These are phyloP conservation scores for Pythium phragmiticola DNA, from an alignment of 352 stramenopile genomes.

Conservation along the genomic window DNA sequence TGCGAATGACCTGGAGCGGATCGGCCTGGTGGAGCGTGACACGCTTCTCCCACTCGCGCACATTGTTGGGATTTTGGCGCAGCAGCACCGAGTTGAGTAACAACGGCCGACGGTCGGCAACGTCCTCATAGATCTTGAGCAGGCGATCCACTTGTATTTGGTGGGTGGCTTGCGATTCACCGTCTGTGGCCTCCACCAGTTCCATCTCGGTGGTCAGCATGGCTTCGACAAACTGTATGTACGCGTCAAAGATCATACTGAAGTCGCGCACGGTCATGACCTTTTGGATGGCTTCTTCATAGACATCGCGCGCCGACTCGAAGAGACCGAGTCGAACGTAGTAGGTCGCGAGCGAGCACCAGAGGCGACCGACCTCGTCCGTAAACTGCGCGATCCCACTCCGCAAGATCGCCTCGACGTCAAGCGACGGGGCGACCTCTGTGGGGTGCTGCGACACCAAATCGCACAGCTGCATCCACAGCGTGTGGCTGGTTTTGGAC, in stretches of 20 bases:
- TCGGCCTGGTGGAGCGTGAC: constrained; percentile 80
- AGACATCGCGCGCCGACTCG: constrained; percentile 95
- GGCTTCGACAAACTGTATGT: constrained; percentile 98
- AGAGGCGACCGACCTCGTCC: constrained; percentile 97
- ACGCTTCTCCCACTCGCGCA: constrained; percentile 97
- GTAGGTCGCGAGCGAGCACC: constrained; percentile 97
- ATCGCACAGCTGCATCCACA: constrained; percentile 98
- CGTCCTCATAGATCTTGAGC: constrained; percentile 88
- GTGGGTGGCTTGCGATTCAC: constrained; percentile 32
- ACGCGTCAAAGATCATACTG: constrained; percentile 98
- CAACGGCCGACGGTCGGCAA: constrained; percentile 94
- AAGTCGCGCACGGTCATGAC: constrained; percentile 95
- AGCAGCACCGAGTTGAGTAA: constrained; percentile 95
- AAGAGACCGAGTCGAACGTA: constrained; percentile 97
- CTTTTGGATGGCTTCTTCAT: constrained; percentile 88
- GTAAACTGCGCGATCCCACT: constrained; percentile 92
- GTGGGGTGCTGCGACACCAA: constrained; percentile 94
- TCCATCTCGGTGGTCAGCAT: constrained; percentile 97
- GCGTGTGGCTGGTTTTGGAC: constrained; percentile 85
- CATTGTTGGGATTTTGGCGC: constrained; percentile 98
- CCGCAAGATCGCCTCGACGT: constrained; percentile 96
- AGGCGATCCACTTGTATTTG: constrained; percentile 75
- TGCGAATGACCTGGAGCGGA: constrained; percentile 67
- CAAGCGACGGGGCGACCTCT: constrained; percentile 80
- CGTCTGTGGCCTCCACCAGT: constrained; percentile 48